Conservation (phyloP, 148 eudicot genomes). For the Cornus kousa region DNA sequence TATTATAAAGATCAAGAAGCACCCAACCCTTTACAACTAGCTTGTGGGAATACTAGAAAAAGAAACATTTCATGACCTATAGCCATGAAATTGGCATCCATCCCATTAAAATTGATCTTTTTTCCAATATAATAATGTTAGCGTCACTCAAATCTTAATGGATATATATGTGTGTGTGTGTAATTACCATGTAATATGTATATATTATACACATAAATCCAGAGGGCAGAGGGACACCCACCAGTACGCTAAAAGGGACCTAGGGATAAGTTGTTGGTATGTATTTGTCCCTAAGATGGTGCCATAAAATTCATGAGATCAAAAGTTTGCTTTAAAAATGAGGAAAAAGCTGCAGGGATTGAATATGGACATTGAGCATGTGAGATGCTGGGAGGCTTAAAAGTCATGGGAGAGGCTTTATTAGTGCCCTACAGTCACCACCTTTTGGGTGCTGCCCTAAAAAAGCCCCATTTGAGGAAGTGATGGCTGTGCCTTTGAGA, state of each 20-base stretch:
- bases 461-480: slow-evolving; percentile 17
- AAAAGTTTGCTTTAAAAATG: background rate
- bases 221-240: too few relatives aligned
- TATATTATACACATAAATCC: too few relatives aligned
- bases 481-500: background rate
- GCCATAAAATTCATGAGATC: slow-evolving; percentile 13
- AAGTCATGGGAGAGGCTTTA: slow-evolving; percentile 3
- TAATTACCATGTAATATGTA: too few relatives aligned
- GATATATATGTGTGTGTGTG: too few relatives aligned
- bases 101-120: too few relatives aligned
- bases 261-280: slow-evolving; percentile 16
- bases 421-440: slow-evolving; percentile 12
- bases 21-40: too few relatives aligned
- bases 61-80: too few relatives aligned
- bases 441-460: slow-evolving; percentile 10
- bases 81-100: too few relatives aligned
- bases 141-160: too few relatives aligned
- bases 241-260: background rate
- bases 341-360: slow-evolving; percentile 6
- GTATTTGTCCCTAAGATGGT: slow-evolving; percentile 28
- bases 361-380: slow-evolving; percentile 18
- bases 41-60: too few relatives aligned
- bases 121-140: too few relatives aligned
- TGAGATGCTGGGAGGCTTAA: slow-evolving; percentile 10
- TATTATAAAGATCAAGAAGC: too few relatives aligned